Conservation (phyloP, 176 grass and related monocot genomes). For the Paspalum notatum region DNA sequence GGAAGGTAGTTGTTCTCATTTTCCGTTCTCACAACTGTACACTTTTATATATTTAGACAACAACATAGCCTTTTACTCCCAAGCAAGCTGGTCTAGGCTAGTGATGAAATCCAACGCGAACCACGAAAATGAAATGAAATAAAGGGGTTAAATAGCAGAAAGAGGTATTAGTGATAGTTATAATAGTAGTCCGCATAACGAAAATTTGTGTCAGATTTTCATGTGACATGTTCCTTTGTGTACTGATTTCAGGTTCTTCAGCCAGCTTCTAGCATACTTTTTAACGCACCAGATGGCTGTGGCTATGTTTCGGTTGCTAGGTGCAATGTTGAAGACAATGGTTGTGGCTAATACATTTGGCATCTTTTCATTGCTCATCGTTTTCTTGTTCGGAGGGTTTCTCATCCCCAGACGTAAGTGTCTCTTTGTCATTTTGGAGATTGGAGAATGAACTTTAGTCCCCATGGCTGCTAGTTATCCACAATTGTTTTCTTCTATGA, state of each 20-base stretch:
- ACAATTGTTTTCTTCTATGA: not conserved
- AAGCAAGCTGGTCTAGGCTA: not conserved
- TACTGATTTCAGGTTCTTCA: slow-evolving; percentile 70
- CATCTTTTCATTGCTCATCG: slow-evolving; percentile 53
- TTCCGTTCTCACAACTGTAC: not conserved
- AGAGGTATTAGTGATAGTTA: not conserved
- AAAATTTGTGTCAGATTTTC: not conserved
- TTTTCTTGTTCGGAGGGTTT: slow-evolving; percentile 85
- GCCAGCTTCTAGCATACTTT: slow-evolving; percentile 67
- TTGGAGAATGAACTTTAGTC: not conserved
- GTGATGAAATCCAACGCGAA: not conserved
- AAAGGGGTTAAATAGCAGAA: not conserved
- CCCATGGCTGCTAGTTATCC: not conserved
- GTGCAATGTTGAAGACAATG: slow-evolving; percentile 70
- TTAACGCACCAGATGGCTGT: slow-evolving; percentile 76
- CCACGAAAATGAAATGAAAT: not conserved
- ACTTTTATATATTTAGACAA: not conserved
- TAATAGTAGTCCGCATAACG: not conserved
- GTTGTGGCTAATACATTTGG: slow-evolving; percentile 85
- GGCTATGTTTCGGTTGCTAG: slow-evolving; percentile 76
- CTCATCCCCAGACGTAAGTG: slow-evolving; percentile 67
- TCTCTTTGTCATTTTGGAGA: not conserved
- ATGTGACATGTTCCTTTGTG: not conserved
- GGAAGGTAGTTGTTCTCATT: slow-evolving; percentile 40
- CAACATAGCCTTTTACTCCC: not conserved